Conservation (phyloP, 768 basidiomycete species). For the Tulasnella sp. region DNA sequence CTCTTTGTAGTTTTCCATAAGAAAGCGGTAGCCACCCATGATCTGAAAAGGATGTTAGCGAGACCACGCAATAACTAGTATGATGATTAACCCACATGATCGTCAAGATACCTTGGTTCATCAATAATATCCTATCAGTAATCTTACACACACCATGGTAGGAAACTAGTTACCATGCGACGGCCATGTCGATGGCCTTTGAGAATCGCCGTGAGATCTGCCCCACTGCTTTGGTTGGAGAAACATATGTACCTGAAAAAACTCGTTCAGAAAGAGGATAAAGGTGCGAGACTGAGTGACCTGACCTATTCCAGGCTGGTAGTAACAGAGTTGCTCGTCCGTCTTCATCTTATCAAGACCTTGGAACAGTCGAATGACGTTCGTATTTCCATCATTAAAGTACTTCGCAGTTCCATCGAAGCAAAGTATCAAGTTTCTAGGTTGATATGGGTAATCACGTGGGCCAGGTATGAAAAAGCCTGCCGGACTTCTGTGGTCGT, state of each 20-base stretch:
- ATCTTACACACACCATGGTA: not conserved
- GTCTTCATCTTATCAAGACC: slow-evolving; percentile 46
- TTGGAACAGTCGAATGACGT: slow-evolving; percentile 31
- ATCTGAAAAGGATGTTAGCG: slow-evolving; percentile 8
- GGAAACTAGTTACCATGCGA: slow-evolving; percentile 20
- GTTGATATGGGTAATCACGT: not conserved
- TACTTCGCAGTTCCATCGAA: slow-evolving; percentile 31
- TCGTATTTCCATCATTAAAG: slow-evolving; percentile 54
- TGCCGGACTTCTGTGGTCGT: not conserved
- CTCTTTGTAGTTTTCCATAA: slow-evolving; percentile 28
- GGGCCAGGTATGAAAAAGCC: not conserved
- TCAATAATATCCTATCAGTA: not conserved
- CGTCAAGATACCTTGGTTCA: slow-evolving; percentile 50
- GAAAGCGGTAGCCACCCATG: slow-evolving; percentile 23
- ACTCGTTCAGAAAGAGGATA: not conserved
- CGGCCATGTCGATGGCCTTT: slow-evolving; percentile 10
- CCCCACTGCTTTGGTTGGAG: slow-evolving; percentile 1
- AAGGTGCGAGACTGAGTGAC: not conserved
- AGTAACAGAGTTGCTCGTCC: slow-evolving; percentile 64
- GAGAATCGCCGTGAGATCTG: slow-evolving; percentile 15
- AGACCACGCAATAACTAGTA: not conserved
- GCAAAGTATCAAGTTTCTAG: slow-evolving; percentile 32
- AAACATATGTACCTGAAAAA: slow-evolving; percentile 19
- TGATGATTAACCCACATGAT: slow-evolving; percentile 48
- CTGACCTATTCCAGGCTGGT: slow-evolving; percentile 50